Percentiles rank a stretch among this genome's conserved stretches.
phyloP scores from a whole-genome alignment of 768 basidiomycete species.

The Baorangia bicolor region DNA sequence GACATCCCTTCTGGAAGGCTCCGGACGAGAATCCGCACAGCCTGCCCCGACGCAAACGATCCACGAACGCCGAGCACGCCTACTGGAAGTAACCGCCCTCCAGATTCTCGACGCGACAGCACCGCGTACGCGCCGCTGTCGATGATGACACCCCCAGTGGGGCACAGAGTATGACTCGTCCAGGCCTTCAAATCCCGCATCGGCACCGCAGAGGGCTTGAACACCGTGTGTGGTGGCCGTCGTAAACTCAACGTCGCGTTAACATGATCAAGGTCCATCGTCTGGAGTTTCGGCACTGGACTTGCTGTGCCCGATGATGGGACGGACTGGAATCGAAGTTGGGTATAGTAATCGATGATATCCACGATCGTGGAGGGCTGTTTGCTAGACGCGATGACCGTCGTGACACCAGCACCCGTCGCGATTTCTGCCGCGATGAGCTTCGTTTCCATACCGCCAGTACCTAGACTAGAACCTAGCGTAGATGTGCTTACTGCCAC shows the following conservation, averaged over 20 bases:
- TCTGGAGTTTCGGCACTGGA: constrained; percentile 24
- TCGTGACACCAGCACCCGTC: constrained; percentile 91
- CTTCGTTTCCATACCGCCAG: constrained; percentile 99
- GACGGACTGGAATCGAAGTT: constrained; percentile 37
- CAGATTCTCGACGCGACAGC: constrained; percentile 80
- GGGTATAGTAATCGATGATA: constrained; percentile 77
- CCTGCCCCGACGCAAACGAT: constrained; percentile 91
- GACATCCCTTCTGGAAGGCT: constrained; percentile 28
- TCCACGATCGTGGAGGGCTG: constrained; percentile 68
- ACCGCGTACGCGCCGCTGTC: constrained; percentile 88
- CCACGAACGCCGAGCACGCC: constrained; percentile 89
- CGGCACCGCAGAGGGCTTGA: constrained; percentile 70
- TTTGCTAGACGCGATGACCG: constrained; percentile 85
- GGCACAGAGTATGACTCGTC: constrained; percentile 93
- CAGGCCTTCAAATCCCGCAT: constrained; percentile 89
- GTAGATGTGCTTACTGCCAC: constrained; percentile 84
- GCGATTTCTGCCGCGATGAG: constrained; percentile 98
- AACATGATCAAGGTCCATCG: constrained; percentile 26
- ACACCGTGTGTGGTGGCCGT: constrained; percentile 86
- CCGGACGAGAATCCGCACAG: constrained; percentile 77
- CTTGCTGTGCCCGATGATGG: constrained; percentile 35
- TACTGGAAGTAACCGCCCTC: constrained; percentile 87
- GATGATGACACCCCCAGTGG: constrained; percentile 85
- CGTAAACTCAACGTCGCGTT: constrained; percentile 21
- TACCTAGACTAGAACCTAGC: constrained; percentile 89